phyloP scores from a whole-genome alignment of 495 filamentous ascomycete genomes.

The Hypomontagnella monticulosa region DNA sequence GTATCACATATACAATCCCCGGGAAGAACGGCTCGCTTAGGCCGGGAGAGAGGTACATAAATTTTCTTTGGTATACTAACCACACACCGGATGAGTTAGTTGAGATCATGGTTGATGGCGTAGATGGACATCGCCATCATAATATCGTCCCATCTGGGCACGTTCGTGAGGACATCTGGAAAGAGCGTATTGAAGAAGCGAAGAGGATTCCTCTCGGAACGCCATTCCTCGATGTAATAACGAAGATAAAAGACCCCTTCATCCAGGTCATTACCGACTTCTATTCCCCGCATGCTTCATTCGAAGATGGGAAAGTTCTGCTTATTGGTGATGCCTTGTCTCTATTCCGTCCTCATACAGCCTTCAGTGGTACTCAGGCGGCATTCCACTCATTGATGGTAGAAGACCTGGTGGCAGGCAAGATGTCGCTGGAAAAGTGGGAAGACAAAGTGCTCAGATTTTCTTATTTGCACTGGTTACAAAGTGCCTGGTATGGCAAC shows the following conservation, averaged over 20 bases:
- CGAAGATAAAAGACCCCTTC: constrained; percentile 55
- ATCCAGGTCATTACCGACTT: constrained; percentile 62
- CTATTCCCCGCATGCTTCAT: constrained; percentile 51
- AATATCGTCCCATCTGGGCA: constrained; percentile 56
- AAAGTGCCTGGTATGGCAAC: constrained; percentile 8
- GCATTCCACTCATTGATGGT: constrained; percentile 29
- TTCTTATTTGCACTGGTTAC: constrained; percentile 4
- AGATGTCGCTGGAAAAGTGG: constrained; percentile 12
- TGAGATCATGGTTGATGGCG: constrained; percentile 58
- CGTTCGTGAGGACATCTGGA: constrained; percentile 49
- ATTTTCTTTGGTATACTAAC: constrained; percentile 65
- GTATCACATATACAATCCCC: constrained; percentile 57
- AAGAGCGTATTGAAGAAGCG: constrained; percentile 40
- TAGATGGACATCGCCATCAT: constrained; percentile 48
- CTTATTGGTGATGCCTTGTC: constrained; percentile 63
- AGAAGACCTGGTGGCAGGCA: constrained; percentile 12
- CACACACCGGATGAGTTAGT: constrained; percentile 51
- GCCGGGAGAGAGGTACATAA: constrained; percentile 56
- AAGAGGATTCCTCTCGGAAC: constrained; percentile 46
- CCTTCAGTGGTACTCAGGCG: constrained; percentile 35
- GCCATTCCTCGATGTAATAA: constrained; percentile 59
- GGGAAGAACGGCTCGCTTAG: constrained; percentile 54
- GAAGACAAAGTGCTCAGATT: constrained; percentile 18
- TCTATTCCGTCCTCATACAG: constrained; percentile 40
- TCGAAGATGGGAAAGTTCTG: constrained; percentile 57